These are phyloP conservation scores for Populus pruinosa DNA, from an alignment of 345 rosid genomes.

Conservation along the genomic window DNA sequence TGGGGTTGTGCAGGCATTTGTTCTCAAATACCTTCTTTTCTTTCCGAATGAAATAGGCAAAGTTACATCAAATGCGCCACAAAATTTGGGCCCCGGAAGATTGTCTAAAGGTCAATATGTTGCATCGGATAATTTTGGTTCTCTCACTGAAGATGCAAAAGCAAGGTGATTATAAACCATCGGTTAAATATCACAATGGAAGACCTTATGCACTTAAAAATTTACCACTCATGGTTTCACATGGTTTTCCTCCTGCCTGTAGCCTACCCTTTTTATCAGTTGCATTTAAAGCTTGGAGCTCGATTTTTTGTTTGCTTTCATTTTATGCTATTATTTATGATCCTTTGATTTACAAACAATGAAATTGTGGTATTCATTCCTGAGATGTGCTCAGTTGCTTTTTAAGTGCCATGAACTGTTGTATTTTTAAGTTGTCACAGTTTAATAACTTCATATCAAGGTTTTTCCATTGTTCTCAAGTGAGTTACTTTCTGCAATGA, in stretches of 20 bases:
- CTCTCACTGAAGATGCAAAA: constrained; percentile 64
- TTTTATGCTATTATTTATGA: background rate
- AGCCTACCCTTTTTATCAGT: background rate
- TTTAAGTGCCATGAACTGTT: background rate
- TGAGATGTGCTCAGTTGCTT: background rate
- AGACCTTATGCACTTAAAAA: background rate
- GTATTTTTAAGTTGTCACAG: background rate
- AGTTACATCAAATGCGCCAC: constrained; percentile 31
- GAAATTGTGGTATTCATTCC: background rate
- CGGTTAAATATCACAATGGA: background rate
- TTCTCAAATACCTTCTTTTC: constrained; percentile 90
- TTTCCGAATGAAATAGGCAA: constrained; percentile 59
- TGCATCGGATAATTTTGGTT: constrained; percentile 51
- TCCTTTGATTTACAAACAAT: background rate
- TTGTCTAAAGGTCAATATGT: constrained; percentile 34
- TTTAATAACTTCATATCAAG: background rate
- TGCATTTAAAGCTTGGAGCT: background rate
- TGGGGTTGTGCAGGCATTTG: constrained; percentile 74
- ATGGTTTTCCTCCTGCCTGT: background rate
- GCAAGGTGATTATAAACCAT: constrained; percentile 51
- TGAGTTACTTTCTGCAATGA: background rate
- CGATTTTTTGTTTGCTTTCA: background rate
- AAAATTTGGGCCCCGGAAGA: constrained; percentile 43
- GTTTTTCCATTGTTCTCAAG: background rate
- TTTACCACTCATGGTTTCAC: background rate